Base-by-base conservation (phyloP, 2,329 filamentous ascomycete genomes). In the Xylariaceae sp. region DNA sequence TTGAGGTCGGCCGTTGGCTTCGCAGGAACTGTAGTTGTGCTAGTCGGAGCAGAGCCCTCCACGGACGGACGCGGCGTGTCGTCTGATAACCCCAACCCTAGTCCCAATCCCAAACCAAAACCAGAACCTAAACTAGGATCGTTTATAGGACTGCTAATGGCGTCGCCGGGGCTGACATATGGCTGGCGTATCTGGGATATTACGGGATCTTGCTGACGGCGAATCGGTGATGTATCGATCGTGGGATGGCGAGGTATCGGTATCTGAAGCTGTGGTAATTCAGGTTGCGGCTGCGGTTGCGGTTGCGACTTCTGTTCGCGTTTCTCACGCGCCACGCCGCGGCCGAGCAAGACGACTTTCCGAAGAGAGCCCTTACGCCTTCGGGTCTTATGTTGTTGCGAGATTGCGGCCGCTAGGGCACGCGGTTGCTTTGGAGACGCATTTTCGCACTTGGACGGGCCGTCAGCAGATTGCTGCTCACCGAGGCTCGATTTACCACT, bases 331-430 rank as follows among this genome's bases (percentile, higher is more conserved):
- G 81, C 84, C 51, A 78, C 82, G 57, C 86, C 86, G 58, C 87
- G 87, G 15, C 89, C 89, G 16, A 96, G 77, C 46, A 96, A 76
- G 22, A 90, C 91, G 10, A 89, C 89, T 71, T 96, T 96, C 55
- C 92, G 82, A 68, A 96, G 76, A 10, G 92, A 96, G 3, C 90
- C 91, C 67, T 88, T 88, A 55, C 92, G 83, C 63, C 85, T 85
- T 51, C 90, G 78, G 44, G 83, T 83, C 68, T 74, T 79, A 54
- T 78, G 74, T 57, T 75, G 78, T 53, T 69, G 67, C 22, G 66
- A 65, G 41, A 67, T 60, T 32, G 62, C 67, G 54, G 63, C 66
- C 49, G 65, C 67, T 36, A 69, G 65, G 9, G 64, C 66, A 54
- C 66, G 69, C 22, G 65, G 61, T 5, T 66, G 65, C 43, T 50